Evolutionary conservation across 2,329 filamentous ascomycete genomes (phyloP).

Genomic region (Meredithiella fracta): DNA sequence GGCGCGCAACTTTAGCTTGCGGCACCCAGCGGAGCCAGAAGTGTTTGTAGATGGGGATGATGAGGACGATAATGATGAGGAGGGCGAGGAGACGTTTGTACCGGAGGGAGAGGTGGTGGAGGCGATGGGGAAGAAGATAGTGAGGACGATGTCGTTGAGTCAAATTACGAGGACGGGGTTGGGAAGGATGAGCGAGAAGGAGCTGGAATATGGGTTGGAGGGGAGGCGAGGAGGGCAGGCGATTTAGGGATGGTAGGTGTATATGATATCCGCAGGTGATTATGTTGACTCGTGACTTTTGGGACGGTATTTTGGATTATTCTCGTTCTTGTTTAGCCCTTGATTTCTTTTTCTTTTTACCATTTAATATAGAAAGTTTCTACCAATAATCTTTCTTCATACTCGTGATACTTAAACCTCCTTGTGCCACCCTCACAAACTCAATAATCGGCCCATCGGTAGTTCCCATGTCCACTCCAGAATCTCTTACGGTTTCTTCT

Average conservation of each 20-base stretch:
- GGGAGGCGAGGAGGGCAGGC: neutral
- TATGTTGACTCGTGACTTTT: conserved; percentile 14
- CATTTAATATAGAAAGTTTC: no score
- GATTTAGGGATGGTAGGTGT: neutral
- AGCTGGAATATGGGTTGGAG: conserved; percentile 16
- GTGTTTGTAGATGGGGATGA: neutral
- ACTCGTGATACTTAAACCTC: no score
- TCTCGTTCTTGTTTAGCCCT: neutral
- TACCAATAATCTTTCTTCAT: no score
- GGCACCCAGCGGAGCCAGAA: conserved; percentile 2
- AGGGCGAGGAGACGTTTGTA: conserved; percentile 15
- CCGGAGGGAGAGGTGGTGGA: conserved; percentile 12
- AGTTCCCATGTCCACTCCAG: no score
- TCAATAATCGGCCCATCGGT: no score
- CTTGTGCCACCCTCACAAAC: no score
- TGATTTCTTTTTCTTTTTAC: neutral
- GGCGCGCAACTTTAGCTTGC: conserved; percentile 18
- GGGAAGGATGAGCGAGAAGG: conserved; percentile 12
- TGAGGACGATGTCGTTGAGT: conserved; percentile 47
- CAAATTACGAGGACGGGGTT: conserved; percentile 36
- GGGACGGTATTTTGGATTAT: neutral
- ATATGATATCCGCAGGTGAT: no score
- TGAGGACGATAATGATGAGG: conserved; percentile 22
- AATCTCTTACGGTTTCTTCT: no score
- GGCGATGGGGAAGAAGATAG: conserved; percentile 29